Evolutionary conservation across 2,329 filamentous ascomycete species (phyloP).

Genomic region (Aspergillus caelatus): DNA sequence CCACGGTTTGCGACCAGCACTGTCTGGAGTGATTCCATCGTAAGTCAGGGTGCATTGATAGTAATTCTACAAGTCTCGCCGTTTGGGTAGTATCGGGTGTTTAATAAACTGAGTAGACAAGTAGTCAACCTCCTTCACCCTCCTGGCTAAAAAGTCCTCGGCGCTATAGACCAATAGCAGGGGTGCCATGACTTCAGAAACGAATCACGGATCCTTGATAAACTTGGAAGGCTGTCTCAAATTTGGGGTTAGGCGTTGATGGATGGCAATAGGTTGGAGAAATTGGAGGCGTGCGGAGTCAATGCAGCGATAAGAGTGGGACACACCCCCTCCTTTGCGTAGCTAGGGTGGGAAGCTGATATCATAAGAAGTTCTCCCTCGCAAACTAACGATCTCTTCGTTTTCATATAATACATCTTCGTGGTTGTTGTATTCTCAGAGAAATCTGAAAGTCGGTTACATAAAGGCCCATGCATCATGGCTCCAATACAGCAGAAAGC

Average conservation of each 20-base stretch:
- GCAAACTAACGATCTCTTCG: not conserved
- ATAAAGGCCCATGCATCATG: conserved; percentile 37
- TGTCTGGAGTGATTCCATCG: conserved; percentile 49
- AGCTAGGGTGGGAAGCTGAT: not conserved
- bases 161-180: conserved; percentile 10
- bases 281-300: conserved; percentile 7
- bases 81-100: not conserved
- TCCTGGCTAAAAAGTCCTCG: not conserved
- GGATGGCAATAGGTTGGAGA: conserved; percentile 2
- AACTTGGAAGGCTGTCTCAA: not conserved
- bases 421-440: not conserved
- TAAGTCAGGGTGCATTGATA: not conserved
- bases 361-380: not conserved
- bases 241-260: not conserved
- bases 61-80: not conserved
- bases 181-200: not conserved
- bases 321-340: not conserved
- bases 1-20: conserved; percentile 63
- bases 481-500: conserved; percentile 55
- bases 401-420: not conserved
- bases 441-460: not conserved
- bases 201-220: not conserved
- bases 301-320: conserved; percentile 5
- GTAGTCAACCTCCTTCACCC: not conserved
- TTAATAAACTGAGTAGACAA: not conserved